phyloP scores from a whole-genome alignment of 2,329 filamentous ascomycete species.

The Triangularia setosa region DNA sequence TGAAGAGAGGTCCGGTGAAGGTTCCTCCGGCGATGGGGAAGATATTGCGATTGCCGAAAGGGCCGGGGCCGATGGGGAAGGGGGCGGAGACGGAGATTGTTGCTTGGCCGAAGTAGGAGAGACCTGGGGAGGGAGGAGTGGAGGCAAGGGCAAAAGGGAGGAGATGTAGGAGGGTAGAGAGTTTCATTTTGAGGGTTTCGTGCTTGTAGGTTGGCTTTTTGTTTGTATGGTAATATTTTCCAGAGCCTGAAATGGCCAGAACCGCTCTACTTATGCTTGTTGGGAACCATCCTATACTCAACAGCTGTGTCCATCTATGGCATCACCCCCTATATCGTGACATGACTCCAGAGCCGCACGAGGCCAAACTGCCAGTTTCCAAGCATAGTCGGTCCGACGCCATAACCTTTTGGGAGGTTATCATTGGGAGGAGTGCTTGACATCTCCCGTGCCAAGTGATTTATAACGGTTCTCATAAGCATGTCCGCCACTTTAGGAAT shows the following conservation, averaged over 20 bases:
- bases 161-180: neutral
- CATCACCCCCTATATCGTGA: no score
- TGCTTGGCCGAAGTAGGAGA: neutral
- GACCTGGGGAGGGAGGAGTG: neutral
- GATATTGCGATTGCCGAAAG: constrained; percentile 4
- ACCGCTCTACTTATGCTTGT: neutral
- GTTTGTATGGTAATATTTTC: neutral
- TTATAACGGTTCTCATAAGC: neutral
- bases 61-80: neutral
- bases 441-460: neutral
- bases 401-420: neutral
- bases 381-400: neutral
- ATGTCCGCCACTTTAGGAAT: neutral
- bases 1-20: constrained; percentile 5
- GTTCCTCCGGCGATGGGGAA: constrained; percentile 3
- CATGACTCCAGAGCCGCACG: no score
- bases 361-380: neutral
- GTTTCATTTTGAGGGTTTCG: neutral
- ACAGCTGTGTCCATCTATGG: neutral
- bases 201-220: no score
- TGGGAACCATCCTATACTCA: neutral
- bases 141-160: neutral
- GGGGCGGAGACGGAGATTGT: neutral
- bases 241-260: neutral
- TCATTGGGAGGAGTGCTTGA: neutral